These are phyloP conservation scores for Funneliformis geosporum DNA, from an alignment of 192 early-diverging fungal species.

Conservation along the genomic window DNA sequence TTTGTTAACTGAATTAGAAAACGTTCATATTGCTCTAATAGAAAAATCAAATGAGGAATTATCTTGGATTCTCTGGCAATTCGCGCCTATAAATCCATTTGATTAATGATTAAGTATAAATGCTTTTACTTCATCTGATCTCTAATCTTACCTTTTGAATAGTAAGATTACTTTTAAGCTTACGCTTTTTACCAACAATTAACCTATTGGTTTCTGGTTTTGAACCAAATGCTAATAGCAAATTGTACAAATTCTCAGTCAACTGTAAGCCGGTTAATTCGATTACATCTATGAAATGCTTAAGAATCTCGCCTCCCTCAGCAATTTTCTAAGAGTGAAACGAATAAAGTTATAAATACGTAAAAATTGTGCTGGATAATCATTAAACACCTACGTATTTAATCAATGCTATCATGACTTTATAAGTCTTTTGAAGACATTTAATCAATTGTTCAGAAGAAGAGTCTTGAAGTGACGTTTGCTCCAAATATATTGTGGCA, in stretches of 20 bases:
- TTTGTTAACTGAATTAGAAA: slow-evolving; percentile 68
- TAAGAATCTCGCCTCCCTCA: neutral
- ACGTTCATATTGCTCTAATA: slow-evolving; percentile 77
- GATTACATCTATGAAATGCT: slow-evolving; percentile 47
- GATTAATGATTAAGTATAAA: neutral
- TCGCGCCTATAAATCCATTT: slow-evolving; percentile 44
- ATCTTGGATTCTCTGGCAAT: slow-evolving; percentile 71
- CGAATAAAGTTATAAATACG: neutral
- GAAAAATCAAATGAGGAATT: slow-evolving; percentile 71
- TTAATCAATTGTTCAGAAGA: slow-evolving; percentile 53
- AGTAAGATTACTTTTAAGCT: slow-evolving; percentile 36
- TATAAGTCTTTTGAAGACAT: slow-evolving; percentile 51
- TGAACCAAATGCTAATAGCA: slow-evolving; percentile 43
- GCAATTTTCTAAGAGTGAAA: slow-evolving; percentile 20
- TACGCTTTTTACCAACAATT: slow-evolving; percentile 24
- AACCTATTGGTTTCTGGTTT: slow-evolving; percentile 29
- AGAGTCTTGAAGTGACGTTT: slow-evolving; percentile 41
- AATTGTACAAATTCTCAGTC: slow-evolving; percentile 55
- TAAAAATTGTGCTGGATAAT: neutral
- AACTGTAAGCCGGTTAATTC: slow-evolving; percentile 47
- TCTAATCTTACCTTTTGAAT: slow-evolving; percentile 37
- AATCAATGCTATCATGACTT: slow-evolving; percentile 44
- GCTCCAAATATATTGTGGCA: slow-evolving; percentile 44
- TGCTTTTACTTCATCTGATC: neutral
- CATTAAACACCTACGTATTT: slow-evolving; percentile 42